Evolutionary conservation across 768 basidiomycete genomes (phyloP).

Genomic region (Butyriboletus loyo): DNA sequence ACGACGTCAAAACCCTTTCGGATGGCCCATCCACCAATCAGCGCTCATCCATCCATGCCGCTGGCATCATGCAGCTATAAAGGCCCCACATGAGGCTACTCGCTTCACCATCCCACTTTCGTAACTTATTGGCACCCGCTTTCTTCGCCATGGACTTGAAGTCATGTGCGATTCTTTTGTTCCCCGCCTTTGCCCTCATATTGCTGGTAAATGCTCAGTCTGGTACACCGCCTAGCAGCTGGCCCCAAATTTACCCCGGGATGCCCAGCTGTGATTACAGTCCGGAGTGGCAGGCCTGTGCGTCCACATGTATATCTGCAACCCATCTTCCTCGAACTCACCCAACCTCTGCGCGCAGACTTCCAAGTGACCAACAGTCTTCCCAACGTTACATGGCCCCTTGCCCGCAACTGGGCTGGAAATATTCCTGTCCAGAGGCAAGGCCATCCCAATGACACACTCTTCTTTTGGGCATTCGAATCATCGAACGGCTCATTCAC

Average conservation of each 20-base stretch:
- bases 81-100: background rate
- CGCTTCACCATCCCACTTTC: background rate
- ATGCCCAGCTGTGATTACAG: constrained; percentile 46
- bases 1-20: too few species aligned
- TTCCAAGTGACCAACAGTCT: constrained; percentile 54
- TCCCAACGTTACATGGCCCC: constrained; percentile 58
- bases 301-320: constrained; percentile 14
- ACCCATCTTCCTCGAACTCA: background rate
- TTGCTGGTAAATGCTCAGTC: constrained; percentile 23
- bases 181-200: background rate
- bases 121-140: constrained; percentile 4
- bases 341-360: constrained; percentile 37
- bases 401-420: constrained; percentile 56
- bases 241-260: constrained; percentile 43
- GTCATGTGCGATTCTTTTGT: constrained; percentile 9
- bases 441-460: constrained; percentile 60
- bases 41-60: background rate
- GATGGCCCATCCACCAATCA: background rate
- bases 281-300: constrained; percentile 63
- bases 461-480: constrained; percentile 68
- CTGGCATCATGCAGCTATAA: background rate
- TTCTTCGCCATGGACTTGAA: constrained; percentile 20
- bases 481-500: constrained; percentile 56
- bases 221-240: constrained; percentile 29
- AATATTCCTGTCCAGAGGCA: constrained; percentile 59